Conservation (phyloP, 2,329 filamentous ascomycete genomes). For the Fusarium phyllophilum region DNA sequence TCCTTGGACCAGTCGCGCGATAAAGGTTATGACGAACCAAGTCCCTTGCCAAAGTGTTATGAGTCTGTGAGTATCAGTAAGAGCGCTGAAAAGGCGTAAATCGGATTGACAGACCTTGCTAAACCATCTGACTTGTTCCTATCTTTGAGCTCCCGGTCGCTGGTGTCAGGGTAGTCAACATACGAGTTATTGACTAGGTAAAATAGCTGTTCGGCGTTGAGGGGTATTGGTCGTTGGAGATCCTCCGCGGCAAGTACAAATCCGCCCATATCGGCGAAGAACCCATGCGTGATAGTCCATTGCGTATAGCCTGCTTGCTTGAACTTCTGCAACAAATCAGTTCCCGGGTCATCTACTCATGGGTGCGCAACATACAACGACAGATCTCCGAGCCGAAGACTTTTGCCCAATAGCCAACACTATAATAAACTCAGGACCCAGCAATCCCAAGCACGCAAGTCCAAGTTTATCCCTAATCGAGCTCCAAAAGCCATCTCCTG, state of each 20-base stretch:
- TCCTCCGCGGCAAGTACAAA: neutral
- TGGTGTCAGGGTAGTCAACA: neutral
- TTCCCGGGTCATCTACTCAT: accelerated
- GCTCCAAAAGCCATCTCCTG: neutral
- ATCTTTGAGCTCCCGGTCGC: neutral
- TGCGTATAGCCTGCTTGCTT: neutral
- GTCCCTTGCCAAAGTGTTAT: conserved; percentile 13
- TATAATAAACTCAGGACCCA: conserved; percentile 19
- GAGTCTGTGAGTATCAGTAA: neutral
- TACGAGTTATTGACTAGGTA: conserved; percentile 3
- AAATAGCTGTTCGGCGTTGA: conserved; percentile 26
- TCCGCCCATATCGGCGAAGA: conserved; percentile 28
- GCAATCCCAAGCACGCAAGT: conserved; percentile 14
- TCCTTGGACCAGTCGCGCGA: neutral
- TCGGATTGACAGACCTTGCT: neutral
- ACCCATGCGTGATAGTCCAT: conserved; percentile 19
- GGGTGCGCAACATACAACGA: neutral
- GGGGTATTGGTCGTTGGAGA: neutral
- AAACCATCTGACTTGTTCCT: conserved; percentile 20
- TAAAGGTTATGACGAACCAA: conserved; percentile 14
- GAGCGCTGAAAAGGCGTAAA: no score
- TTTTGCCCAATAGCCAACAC: conserved; percentile 15
- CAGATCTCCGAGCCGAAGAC: conserved; percentile 16
- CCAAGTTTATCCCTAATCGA: conserved; percentile 11
- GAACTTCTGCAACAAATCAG: conserved; percentile 1